Conservation (phyloP, 1,284 basidiomycete genomes). For the Cryptococcus depauperatus region DNA sequence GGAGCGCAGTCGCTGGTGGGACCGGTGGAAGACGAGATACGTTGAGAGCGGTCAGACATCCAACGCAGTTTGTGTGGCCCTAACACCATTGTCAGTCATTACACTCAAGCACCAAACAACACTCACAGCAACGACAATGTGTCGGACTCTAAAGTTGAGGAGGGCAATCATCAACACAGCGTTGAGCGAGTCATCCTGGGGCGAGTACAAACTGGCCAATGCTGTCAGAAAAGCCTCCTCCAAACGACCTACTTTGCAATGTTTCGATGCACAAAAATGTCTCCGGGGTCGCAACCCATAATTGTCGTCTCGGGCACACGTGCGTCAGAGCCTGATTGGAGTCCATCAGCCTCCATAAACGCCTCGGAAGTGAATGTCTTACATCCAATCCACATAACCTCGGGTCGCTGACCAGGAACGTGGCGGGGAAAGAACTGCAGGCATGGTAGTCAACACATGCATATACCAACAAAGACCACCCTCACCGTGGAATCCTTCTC, state of each 20-base stretch:
- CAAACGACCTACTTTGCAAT: constrained; percentile 37
- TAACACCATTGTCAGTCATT: constrained; percentile 4
- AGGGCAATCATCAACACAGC: constrained; percentile 41
- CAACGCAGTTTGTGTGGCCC: constrained; percentile 44
- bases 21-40: constrained; percentile 6
- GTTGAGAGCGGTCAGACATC: constrained; percentile 21
- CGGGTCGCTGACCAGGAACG: constrained; percentile 40
- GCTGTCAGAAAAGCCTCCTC: neutral
- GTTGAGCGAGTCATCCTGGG: constrained; percentile 39
- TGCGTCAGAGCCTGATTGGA: constrained; percentile 35
- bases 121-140: constrained; percentile 41
- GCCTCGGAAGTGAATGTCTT: constrained; percentile 4
- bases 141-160: constrained; percentile 42
- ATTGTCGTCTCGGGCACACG: constrained; percentile 42
- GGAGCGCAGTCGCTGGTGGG: constrained; percentile 31
- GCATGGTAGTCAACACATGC: neutral
- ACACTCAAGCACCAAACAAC: neutral
- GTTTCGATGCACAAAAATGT: constrained; percentile 42
- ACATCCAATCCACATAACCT: constrained; percentile 44
- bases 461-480: neutral
- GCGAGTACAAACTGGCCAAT: constrained; percentile 32
- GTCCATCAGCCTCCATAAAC: neutral
- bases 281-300: constrained; percentile 39
- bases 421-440: constrained; percentile 38
- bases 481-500: constrained; percentile 23